phyloP scores from a whole-genome alignment of 2,329 filamentous ascomycete genomes.

The Calonectria pauciramosa region DNA sequence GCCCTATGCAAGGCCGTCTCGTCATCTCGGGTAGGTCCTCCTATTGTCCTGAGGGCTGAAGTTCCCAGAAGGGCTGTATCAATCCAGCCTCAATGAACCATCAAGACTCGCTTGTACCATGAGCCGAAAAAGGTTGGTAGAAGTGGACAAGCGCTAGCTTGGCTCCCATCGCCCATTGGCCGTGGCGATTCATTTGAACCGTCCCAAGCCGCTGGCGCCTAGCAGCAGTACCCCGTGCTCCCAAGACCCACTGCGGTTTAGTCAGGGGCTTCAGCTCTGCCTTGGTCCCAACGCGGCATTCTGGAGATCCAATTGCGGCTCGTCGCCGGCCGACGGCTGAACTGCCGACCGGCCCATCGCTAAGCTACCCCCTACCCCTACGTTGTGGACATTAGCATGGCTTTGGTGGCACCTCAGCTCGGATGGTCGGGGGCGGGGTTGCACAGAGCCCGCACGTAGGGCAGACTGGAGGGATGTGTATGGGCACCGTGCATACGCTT shows the following conservation, averaged over 20 bases:
- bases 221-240: background rate
- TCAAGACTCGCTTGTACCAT: background rate
- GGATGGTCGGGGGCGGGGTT: background rate
- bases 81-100: background rate
- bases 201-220: background rate
- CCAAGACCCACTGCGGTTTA: background rate
- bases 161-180: background rate
- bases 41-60: background rate
- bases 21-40: background rate
- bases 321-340: background rate
- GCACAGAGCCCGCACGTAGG: background rate
- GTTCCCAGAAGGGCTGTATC: background rate
- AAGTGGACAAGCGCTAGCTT: background rate
- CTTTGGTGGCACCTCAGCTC: background rate
- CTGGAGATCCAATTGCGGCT: background rate
- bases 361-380: background rate
- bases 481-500: background rate
- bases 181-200: background rate
- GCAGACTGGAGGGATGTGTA: background rate
- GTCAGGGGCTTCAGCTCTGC: background rate
- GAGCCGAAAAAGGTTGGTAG: background rate
- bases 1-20: too few relatives aligned
- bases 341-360: background rate
- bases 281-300: background rate
- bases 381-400: background rate